These are phyloP conservation scores for Myxozyma lipomycoides DNA, from an alignment of 805 yeast genomes.

Conservation along the genomic window DNA sequence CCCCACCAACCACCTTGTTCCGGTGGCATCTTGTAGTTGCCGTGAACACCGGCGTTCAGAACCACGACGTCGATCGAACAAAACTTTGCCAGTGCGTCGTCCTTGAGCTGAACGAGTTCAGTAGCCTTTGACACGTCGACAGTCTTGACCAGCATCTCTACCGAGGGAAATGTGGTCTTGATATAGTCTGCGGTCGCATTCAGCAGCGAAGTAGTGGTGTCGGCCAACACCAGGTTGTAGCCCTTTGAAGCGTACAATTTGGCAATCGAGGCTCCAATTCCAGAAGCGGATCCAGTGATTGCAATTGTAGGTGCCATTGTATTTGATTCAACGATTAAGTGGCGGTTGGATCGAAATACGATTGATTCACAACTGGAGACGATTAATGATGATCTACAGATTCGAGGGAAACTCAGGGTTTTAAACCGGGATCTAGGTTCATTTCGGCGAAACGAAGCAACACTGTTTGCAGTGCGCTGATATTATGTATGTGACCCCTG, in stretches of 20 bases:
- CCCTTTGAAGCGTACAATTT: conserved; percentile 31
- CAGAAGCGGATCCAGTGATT: conserved; percentile 31
- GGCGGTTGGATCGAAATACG: too few species aligned
- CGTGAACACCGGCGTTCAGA: conserved; percentile 31
- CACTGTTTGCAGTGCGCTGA: too few species aligned
- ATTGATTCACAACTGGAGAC: too few species aligned
- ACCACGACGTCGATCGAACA: conserved; percentile 29
- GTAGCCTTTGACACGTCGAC: conserved; percentile 29
- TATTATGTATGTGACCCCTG: too few species aligned
- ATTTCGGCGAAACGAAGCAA: too few species aligned
- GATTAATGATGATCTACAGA: too few species aligned
- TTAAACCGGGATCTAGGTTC: too few species aligned
- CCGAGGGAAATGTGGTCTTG: conserved; percentile 18
- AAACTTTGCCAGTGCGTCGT: conserved; percentile 26
- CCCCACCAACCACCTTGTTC: conserved; percentile 28
- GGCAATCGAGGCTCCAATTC: conserved; percentile 33
- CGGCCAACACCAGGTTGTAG: conserved; percentile 32
- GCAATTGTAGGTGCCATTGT: conserved; percentile 30
- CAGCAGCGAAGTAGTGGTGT: conserved; percentile 18
- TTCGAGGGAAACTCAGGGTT: too few species aligned
- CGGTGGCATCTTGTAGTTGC: conserved; percentile 19
- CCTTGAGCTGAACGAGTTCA: conserved; percentile 27
- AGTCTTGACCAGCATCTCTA: conserved; percentile 12
- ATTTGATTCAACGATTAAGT: too few species aligned
- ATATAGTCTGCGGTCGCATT: conserved; percentile 16